Conservation (phyloP, 495 filamentous ascomycete genomes). For the Paragyromitra xinjiangensis region DNA sequence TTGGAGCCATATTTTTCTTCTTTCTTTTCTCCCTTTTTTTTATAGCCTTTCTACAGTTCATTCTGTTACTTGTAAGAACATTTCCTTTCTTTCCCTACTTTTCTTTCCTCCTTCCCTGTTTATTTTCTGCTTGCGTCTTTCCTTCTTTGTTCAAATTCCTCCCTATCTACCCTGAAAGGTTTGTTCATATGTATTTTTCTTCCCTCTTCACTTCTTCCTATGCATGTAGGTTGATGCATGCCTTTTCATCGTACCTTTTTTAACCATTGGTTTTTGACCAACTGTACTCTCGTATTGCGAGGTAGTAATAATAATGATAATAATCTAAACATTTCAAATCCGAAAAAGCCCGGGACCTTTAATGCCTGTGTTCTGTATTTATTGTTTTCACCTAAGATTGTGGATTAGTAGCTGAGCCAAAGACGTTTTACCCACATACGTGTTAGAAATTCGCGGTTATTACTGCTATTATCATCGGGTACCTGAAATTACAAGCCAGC, state of each 20-base stretch:
- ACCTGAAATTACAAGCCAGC: neutral
- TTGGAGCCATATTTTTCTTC: conserved; percentile 12
- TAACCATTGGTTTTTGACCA: neutral
- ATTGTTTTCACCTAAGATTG: neutral
- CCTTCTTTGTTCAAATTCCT: neutral
- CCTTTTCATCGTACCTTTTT: neutral
- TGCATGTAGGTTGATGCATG: conserved; percentile 19
- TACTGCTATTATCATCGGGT: neutral
- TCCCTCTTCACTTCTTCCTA: conserved; percentile 16
- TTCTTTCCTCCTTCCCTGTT: neutral
- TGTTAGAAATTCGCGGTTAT: neutral
- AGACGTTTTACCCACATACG: neutral
- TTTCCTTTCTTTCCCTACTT: neutral
- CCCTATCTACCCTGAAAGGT: conserved; percentile 5
- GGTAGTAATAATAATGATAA: conserved; percentile 41
- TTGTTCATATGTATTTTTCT: conserved; percentile 35
- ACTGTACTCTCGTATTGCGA: conserved; percentile 20
- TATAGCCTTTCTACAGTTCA: neutral
- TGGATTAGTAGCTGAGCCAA: neutral
- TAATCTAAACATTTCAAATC: conserved; percentile 1
- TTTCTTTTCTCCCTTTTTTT: neutral
- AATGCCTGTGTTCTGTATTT: neutral
- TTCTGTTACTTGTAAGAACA: conserved; percentile 19
- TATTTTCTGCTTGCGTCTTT: neutral
- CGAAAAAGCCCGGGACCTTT: too few relatives aligned